phyloP scores from a whole-genome alignment of 768 basidiomycete species.

The Lentinula detonsa region DNA sequence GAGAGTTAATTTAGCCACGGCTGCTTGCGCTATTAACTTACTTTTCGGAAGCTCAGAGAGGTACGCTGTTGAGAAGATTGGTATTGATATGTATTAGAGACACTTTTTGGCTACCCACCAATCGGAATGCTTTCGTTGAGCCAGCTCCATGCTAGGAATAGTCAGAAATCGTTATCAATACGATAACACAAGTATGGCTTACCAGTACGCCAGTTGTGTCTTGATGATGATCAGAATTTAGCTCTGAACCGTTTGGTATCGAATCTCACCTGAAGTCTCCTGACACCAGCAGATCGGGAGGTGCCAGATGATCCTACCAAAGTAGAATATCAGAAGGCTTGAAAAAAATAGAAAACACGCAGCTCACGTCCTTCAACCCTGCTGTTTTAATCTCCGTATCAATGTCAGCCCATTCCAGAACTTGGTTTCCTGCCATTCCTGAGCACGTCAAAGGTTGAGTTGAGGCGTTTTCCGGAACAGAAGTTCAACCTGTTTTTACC shows the following conservation, averaged over 20 bases:
- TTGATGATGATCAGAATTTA: slow-evolving; percentile 7
- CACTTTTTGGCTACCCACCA: neutral
- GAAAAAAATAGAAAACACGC: neutral
- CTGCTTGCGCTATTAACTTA: slow-evolving; percentile 11
- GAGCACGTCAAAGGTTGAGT: neutral
- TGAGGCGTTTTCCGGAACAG: neutral
- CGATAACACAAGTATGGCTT: neutral
- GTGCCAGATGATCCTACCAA: slow-evolving; percentile 33
- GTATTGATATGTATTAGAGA: neutral
- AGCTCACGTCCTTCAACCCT: slow-evolving; percentile 39
- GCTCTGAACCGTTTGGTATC: neutral
- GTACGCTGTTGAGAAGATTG: slow-evolving; percentile 26
- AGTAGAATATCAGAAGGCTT: neutral
- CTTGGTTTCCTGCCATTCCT: slow-evolving; percentile 60
- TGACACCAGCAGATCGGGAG: slow-evolving; percentile 38
- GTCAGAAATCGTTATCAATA: neutral
- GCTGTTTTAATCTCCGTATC: slow-evolving; percentile 59
- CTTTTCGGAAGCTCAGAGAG: slow-evolving; percentile 33
- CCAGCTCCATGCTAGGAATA: slow-evolving; percentile 34
- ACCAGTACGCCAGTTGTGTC: slow-evolving; percentile 47
- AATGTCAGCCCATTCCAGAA: slow-evolving; percentile 54
- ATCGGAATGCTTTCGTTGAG: slow-evolving; percentile 28
- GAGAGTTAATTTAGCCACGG: neutral
- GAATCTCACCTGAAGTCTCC: slow-evolving; percentile 34
- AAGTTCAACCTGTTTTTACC: slow-evolving; percentile 17